A percentile compares a stretch with the other conserved stretches of the same genome.
Evolutionary conservation across 116 monocot species (phyloP).

Genomic region (Zostera marina): DNA sequence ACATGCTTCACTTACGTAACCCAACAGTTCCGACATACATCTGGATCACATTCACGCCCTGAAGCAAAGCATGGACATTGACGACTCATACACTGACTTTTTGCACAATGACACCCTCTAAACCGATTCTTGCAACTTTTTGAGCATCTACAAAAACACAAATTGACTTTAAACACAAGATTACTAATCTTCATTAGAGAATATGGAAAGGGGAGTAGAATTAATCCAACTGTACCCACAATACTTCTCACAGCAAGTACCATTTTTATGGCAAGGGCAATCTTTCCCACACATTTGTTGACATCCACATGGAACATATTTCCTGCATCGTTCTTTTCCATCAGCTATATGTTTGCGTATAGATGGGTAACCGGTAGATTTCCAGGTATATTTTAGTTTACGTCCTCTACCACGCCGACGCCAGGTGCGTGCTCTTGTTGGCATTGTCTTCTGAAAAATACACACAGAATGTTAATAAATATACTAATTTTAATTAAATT

Average conservation of each 20-base stretch:
- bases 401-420: constrained; percentile 53
- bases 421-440: constrained; percentile 52
- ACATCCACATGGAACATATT: constrained; percentile 90
- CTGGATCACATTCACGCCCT: constrained; percentile 97
- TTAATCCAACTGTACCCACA: constrained; percentile 43
- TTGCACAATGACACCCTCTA: constrained; percentile 98
- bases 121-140: constrained; percentile 98
- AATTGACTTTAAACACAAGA: background rate
- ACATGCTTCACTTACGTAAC: constrained; percentile 41
- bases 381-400: constrained; percentile 94
- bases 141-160: constrained; percentile 42
- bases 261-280: constrained; percentile 76
- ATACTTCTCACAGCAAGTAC: constrained; percentile 97
- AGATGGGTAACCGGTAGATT: constrained; percentile 83
- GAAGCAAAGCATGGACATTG: constrained; percentile 98
- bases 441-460: constrained; percentile 42
- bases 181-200: background rate
- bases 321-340: constrained; percentile 71
- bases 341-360: constrained; percentile 72
- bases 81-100: constrained; percentile 98
- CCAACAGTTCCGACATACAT: constrained; percentile 99
- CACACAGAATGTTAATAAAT: background rate
- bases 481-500: background rate
- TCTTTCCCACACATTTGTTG: constrained; percentile 79
- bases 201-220: background rate